Evolutionary conservation across 306 rosid genomes (phyloP).

Genomic region (Clitoria ternatea): DNA sequence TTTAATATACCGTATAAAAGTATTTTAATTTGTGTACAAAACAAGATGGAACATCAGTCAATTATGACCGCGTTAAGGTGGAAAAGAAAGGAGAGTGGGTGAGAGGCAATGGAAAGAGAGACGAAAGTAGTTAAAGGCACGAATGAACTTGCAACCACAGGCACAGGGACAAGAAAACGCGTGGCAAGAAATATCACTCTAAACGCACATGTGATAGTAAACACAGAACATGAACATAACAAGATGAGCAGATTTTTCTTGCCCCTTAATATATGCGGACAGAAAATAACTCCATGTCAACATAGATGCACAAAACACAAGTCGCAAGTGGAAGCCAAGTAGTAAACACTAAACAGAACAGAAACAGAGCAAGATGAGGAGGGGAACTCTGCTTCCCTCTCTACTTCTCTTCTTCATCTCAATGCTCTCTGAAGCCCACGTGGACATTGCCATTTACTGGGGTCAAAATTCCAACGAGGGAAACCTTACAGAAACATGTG

Average conservation of each 20-base stretch:
- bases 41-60: too few relatives aligned
- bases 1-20: too few relatives aligned
- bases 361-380: background rate
- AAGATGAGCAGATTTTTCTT: too few relatives aligned
- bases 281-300: too few relatives aligned
- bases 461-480: constrained; percentile 13
- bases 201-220: too few relatives aligned
- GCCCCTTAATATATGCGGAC: too few relatives aligned
- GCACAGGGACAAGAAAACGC: background rate
- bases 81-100: background rate
- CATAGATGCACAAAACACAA: too few relatives aligned
- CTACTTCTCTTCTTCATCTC: background rate
- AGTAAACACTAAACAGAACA: too few relatives aligned
- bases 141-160: background rate
- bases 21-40: too few relatives aligned
- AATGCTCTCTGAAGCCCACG: background rate
- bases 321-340: background rate
- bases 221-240: too few relatives aligned
- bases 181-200: too few relatives aligned
- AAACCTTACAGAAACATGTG: constrained; percentile 20
- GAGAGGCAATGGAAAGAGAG: background rate
- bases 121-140: background rate
- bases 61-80: background rate
- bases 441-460: constrained; percentile 21
- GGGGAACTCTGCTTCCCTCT: background rate